Base-by-base conservation (phyloP, 176 grass and related monocot genomes). In the Chrysopogon serrulatus region DNA sequence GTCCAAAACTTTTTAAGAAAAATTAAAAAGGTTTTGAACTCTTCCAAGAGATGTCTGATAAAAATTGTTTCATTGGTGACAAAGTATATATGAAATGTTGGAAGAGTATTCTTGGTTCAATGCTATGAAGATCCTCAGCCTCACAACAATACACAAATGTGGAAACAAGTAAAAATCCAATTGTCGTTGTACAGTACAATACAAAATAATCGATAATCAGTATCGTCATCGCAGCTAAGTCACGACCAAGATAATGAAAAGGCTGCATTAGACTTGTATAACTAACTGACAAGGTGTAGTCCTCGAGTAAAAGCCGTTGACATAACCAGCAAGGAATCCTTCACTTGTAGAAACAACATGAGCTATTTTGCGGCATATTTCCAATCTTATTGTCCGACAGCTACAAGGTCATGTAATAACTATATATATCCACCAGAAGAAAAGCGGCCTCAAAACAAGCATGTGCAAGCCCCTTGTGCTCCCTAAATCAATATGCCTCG, bases 281-380 rank as follows among this genome's bases (percentile, higher is more conserved):
- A 81, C n/a, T n/a, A n/a, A n/a, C 67, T 77, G 33, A 11, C 28
- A 79, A 59, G 65, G 71, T 11, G n/a, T 76, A 16, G 41, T 47
- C 36, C 32, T 76, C 67, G 74, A 40, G 59, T 47, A 18, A 67
- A 74, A 37, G 66, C 14, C 19, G 14, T 43, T 31, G 64, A 28
- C 75, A 64, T 81, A 80, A 73, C 74, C 31, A 36, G 86, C 57
- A 91, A 84, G 32, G 17, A 61, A 64, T 49, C 31, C 76, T 83
- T 89, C 76, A 44, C 67, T 35, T 75, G 82, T 73, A 66, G 83
- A 89, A 87, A 90, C 53, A 85, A 57, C 84, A 85, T 67, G 67
- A 79, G 39, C 77, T 74, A 87, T 80, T 82, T 74, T 69, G 60
- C 41, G 19, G 56, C 39, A 85, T 63, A 87, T 87, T 37, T 14